phyloP scores from a whole-genome alignment of 208 protist genomes.

The Leptomonas seymouri region DNA sequence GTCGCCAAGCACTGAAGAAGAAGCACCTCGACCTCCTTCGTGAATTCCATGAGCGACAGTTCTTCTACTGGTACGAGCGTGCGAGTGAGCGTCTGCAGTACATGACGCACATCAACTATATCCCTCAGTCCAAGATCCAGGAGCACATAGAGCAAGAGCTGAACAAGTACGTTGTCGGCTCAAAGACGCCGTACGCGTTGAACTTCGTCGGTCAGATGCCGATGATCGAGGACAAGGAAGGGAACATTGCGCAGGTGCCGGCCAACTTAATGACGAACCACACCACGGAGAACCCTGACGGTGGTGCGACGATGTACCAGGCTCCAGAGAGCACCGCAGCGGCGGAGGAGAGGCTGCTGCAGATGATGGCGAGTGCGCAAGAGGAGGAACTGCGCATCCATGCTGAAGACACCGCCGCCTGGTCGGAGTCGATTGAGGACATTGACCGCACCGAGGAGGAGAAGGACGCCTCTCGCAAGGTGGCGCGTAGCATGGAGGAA shows the following conservation, averaged over 20 bases:
- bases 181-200: slow-evolving; percentile 74
- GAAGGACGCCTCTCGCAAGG: slow-evolving; percentile 49
- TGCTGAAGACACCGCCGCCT: slow-evolving; percentile 46
- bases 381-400: slow-evolving; percentile 74
- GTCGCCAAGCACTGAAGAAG: slow-evolving; percentile 82
- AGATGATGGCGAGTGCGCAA: slow-evolving; percentile 78
- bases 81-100: slow-evolving; percentile 91
- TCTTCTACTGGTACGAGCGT: slow-evolving; percentile 94
- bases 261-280: slow-evolving; percentile 77
- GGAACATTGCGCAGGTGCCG: slow-evolving; percentile 82
- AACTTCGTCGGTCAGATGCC: slow-evolving; percentile 94
- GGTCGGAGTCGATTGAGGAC: slow-evolving; percentile 75
- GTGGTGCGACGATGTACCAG: slow-evolving; percentile 60
- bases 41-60: slow-evolving; percentile 92
- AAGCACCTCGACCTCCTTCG: slow-evolving; percentile 91
- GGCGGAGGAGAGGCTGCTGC: slow-evolving; percentile 79
- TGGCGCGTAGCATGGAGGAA: slow-evolving; percentile 89
- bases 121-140: slow-evolving; percentile 68
- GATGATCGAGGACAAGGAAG: slow-evolving; percentile 82
- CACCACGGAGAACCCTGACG: slow-evolving; percentile 69
- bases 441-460: slow-evolving; percentile 75
- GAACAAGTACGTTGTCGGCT: slow-evolving; percentile 86
- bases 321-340: slow-evolving; percentile 57
- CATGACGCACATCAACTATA: slow-evolving; percentile 89
- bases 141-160: slow-evolving; percentile 90